Percentiles rank a stretch among this genome's conserved stretches.
phyloP scores from a whole-genome alignment of 163 green algal genomes.

The Scenedesmus sp. region DNA sequence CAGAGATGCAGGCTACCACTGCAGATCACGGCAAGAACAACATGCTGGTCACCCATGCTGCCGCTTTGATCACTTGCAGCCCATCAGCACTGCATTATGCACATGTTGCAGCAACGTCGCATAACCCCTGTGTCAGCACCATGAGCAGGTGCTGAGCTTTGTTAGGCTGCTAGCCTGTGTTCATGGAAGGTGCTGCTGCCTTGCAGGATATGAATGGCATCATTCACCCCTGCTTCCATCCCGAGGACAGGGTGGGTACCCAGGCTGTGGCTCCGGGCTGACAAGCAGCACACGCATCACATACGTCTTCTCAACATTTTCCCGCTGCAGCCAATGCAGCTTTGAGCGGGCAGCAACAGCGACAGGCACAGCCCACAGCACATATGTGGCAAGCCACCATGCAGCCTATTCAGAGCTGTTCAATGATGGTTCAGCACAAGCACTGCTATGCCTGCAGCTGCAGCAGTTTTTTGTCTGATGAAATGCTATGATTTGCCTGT shows the following conservation, averaged over 20 bases:
- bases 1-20: neutral
- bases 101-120: neutral
- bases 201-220: constrained; percentile 97
- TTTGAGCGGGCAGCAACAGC: neutral
- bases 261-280: neutral
- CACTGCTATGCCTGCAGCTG: neutral
- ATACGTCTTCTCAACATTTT: too few relatives aligned
- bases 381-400: neutral
- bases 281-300: neutral
- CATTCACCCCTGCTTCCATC: constrained; percentile 98
- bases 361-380: neutral
- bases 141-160: neutral
- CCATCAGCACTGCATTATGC: neutral
- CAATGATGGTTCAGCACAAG: neutral
- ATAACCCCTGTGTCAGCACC: neutral
- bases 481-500: too few relatives aligned
- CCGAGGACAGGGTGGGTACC: constrained; percentile 89
- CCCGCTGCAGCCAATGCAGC: neutral
- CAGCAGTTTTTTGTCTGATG: too few relatives aligned
- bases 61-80: neutral
- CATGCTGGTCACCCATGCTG: neutral
- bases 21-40: neutral
- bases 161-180: neutral
- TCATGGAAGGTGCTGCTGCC: neutral
- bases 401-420: neutral